Evolutionary conservation across 352 stramenopile species (phyloP), one percentile per base, ranked within the genome.

Genomic region (Achlya hypogyna): DNA sequence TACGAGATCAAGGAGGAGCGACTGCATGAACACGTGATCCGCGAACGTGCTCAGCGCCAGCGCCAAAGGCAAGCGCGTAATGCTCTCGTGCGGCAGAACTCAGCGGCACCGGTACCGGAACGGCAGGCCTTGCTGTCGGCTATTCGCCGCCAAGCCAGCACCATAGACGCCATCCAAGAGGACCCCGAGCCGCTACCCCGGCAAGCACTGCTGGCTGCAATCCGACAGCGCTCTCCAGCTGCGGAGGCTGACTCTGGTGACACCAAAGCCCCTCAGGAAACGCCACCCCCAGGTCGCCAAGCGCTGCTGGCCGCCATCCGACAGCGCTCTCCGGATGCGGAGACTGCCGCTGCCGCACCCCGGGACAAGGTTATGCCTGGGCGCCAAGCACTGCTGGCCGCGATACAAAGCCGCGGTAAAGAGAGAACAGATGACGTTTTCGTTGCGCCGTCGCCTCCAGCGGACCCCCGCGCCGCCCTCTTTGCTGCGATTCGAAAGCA

Each of bases 1-100:
- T 70, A 74, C 12, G 83, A 93, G 54, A 81, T 93, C 52, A 82
- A 89, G 49, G 80, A 89, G 68, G 81, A 93, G 59, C 84, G 89
- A 72, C 63, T 80, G 5, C 67, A 72, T 4, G 79, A 89, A 53
- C 51, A 78, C 77, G 62, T 74, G 62, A 25, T 88, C 85, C 52
- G 77, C 86, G 29, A 79, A 78, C 43, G 34, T 25, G 62, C 45
- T 9, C 43, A 40, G 71, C 70, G 25, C 76, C 87, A 53, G 65
- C 70, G 14, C 52, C 73, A 31, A 65, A 82, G 74, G 49, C 66
- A 73, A 22, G 65, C 62, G 18, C 71, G 18, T 34, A 12, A 25
- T 18, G 32, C 31, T 1, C 8, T 27, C 53, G 35, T 51, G 10
- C 29, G 29, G 29, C n/a, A 23, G 14, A 45, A 27, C 6, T 29